These are phyloP conservation scores for Dactylellina sp. DNA, from an alignment of 2,329 filamentous ascomycete species.

Conservation along the genomic window DNA sequence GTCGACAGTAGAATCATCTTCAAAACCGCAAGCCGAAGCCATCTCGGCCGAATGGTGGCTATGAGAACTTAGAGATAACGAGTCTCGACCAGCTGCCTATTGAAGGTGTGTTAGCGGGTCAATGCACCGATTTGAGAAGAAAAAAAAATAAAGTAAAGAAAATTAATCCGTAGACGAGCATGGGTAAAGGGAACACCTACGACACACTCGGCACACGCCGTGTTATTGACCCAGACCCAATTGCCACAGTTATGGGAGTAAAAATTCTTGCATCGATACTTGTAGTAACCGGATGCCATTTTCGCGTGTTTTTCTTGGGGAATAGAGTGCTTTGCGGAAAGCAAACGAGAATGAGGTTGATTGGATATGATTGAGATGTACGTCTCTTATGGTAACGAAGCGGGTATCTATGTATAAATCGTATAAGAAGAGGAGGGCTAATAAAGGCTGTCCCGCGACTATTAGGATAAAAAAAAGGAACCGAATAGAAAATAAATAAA, in stretches of 20 bases:
- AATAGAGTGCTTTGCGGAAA: slow-evolving; percentile 4
- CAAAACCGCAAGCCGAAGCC: slow-evolving; percentile 18
- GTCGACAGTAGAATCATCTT: slow-evolving; percentile 26
- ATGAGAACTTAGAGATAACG: slow-evolving; percentile 41
- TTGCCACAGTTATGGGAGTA: slow-evolving; percentile 60
- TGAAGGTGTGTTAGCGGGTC: slow-evolving; percentile 21
- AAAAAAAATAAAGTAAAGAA: slow-evolving; percentile 4
- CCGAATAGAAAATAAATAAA: too few species aligned
- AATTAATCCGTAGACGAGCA: slow-evolving; percentile 46
- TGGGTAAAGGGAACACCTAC: slow-evolving; percentile 55
- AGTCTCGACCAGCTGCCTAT: slow-evolving; percentile 48
- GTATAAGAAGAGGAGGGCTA: neutral
- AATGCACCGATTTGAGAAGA: neutral
- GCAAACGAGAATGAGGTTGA: neutral
- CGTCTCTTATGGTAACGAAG: neutral
- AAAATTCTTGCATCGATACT: slow-evolving; percentile 61
- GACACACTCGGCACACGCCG: slow-evolving; percentile 60
- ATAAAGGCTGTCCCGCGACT: slow-evolving; percentile 10
- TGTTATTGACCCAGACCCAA: slow-evolving; percentile 61
- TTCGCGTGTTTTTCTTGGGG: slow-evolving; percentile 9
- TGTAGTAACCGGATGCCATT: slow-evolving; percentile 60
- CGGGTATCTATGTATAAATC: neutral
- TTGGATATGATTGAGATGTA: slow-evolving; percentile 9
- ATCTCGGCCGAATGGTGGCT: slow-evolving; percentile 5
- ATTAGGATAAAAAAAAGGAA: too few species aligned